These are phyloP conservation scores for Grifola frondosa DNA, from an alignment of 1,284 basidiomycete genomes.

Conservation along the genomic window DNA sequence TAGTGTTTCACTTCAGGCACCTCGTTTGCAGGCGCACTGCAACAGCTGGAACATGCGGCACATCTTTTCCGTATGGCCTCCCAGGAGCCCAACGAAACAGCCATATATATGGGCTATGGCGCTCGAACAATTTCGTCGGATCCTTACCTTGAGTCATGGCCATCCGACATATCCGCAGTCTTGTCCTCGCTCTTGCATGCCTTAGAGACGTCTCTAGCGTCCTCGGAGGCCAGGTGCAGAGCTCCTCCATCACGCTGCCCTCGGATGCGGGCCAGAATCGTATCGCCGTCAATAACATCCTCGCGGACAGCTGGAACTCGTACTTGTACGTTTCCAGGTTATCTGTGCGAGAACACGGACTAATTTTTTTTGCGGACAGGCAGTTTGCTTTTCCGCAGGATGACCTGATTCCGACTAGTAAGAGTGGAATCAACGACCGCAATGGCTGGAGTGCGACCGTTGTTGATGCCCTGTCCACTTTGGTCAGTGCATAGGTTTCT, in stretches of 20 bases:
- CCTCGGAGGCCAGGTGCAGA: slow-evolving; percentile 45
- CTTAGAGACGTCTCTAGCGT: slow-evolving; percentile 17
- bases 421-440: slow-evolving; percentile 49
- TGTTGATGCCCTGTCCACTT: slow-evolving; percentile 61
- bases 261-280: slow-evolving; percentile 37
- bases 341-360: no score
- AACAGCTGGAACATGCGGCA: slow-evolving; percentile 7
- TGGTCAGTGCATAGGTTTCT: slow-evolving; percentile 40
- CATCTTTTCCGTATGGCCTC: slow-evolving; percentile 9
- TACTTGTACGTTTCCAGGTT: slow-evolving; percentile 56
- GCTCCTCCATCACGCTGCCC: slow-evolving; percentile 45
- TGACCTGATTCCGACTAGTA: slow-evolving; percentile 52
- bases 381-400: slow-evolving; percentile 65
- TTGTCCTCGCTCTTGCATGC: slow-evolving; percentile 22
- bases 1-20: slow-evolving; percentile 10
- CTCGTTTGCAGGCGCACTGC: slow-evolving; percentile 2
- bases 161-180: slow-evolving; percentile 13
- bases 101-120: slow-evolving; percentile 7
- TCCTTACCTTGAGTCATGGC: slow-evolving; percentile 14
- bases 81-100: slow-evolving; percentile 4
- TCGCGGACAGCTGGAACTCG: slow-evolving; percentile 52
- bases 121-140: no score
- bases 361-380: slow-evolving; percentile 32
- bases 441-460: slow-evolving; percentile 75
- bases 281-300: slow-evolving; percentile 52